Conservation (phyloP, 129 eudicot genomes). For the Chrysanthemum lavandulifolium region DNA sequence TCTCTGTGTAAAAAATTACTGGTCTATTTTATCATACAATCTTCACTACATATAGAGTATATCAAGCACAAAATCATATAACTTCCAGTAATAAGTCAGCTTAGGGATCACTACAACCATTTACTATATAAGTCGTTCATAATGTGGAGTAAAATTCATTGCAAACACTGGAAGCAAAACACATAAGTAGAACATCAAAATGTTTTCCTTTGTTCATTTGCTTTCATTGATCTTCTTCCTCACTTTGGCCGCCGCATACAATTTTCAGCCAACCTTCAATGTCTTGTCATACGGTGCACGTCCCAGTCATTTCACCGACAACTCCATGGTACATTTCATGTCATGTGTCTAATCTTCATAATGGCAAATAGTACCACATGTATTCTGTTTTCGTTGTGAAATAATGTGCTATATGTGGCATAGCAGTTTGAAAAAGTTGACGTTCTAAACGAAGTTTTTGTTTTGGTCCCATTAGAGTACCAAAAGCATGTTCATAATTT, state of each 20-base stretch:
- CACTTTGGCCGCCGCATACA: neutral
- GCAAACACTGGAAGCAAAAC: neutral
- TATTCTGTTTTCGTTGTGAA: no score
- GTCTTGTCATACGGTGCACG: slow-evolving; percentile 57
- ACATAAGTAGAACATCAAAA: slow-evolving; percentile 1
- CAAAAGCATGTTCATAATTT: no score
- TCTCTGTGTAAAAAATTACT: no score
- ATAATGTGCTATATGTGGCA: neutral
- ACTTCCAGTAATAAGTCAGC: slow-evolving; percentile 5
- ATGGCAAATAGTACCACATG: neutral
- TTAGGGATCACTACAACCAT: neutral
- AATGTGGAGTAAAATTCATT: slow-evolving; percentile 7
- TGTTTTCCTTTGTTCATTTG: slow-evolving; percentile 27
- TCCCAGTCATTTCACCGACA: slow-evolving; percentile 44
- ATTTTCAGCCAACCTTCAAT: slow-evolving; percentile 29
- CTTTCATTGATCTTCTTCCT: slow-evolving; percentile 25
- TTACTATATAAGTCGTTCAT: slow-evolving; percentile 20
- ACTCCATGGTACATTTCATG: slow-evolving; percentile 37
- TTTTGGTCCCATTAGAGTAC: no score
- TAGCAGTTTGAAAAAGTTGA: no score
- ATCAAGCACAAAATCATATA: no score
- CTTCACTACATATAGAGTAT: no score
- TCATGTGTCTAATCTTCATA: neutral
- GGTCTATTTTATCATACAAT: no score
- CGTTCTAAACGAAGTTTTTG: no score